These are phyloP conservation scores for Crucihimalaya himalaica DNA, from an alignment of 345 rosid species.

Conservation along the genomic window DNA sequence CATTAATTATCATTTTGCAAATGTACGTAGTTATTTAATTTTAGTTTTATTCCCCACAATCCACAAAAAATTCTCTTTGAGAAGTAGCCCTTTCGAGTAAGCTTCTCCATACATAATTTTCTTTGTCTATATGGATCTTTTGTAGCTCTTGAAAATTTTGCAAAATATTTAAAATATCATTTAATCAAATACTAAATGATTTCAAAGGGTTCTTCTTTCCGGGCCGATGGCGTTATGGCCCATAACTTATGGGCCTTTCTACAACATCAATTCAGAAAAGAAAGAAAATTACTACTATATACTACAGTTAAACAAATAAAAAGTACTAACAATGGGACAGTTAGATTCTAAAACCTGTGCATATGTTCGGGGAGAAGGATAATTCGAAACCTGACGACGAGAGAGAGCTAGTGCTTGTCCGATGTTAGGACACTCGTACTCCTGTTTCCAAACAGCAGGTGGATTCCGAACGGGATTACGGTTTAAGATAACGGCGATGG, in stretches of 20 bases:
- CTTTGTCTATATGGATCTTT: too few relatives aligned
- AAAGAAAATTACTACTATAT: too few relatives aligned
- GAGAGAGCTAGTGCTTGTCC: neutral
- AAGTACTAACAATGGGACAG: neutral
- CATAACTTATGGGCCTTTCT: neutral
- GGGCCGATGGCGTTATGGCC: neutral
- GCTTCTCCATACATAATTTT: too few relatives aligned
- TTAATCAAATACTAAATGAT: neutral
- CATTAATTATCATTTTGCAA: too few relatives aligned
- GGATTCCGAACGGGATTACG: neutral
- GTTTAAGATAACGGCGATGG: conserved; percentile 26
- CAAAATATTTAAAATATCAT: too few relatives aligned
- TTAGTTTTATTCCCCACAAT: too few relatives aligned
- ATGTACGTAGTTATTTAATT: too few relatives aligned
- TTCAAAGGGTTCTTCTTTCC: neutral
- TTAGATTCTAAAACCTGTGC: neutral
- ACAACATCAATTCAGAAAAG: neutral
- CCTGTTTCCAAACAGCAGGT: conserved; percentile 18
- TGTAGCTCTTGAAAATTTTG: too few relatives aligned
- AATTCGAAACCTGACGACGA: neutral
- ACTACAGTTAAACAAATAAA: too few relatives aligned
- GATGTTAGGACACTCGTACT: conserved; percentile 25
- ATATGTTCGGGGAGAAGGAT: conserved; percentile 1
- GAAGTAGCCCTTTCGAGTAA: too few relatives aligned
- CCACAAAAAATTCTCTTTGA: too few relatives aligned